Evolutionary conservation across 257 asterid genomes (phyloP).

Genomic region (Salvia splendens): DNA sequence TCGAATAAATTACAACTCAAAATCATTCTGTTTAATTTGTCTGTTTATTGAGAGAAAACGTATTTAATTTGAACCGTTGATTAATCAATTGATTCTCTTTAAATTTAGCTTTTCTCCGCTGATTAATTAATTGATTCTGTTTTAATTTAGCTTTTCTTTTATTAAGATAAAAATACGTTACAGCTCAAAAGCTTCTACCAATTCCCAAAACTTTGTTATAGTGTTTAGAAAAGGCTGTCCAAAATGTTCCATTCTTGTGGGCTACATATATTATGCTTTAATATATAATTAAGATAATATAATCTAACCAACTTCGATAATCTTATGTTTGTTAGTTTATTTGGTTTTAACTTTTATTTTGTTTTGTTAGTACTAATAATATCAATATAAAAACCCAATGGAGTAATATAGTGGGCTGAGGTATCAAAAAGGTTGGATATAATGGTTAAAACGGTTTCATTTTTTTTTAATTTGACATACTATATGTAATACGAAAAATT

Average conservation of each 20-base stretch:
- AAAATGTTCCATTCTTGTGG: constrained; percentile 7
- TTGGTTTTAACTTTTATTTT: too few relatives aligned
- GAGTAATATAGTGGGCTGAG: too few relatives aligned
- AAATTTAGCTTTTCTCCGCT: not conserved
- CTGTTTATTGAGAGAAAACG: not conserved
- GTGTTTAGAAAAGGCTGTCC: constrained; percentile 2
- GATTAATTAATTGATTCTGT: not conserved
- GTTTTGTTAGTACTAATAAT: too few relatives aligned
- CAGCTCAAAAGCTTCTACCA: constrained; percentile 2
- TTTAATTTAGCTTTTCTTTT: not conserved
- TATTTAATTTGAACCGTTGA: not conserved
- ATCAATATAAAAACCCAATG: too few relatives aligned
- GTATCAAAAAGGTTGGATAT: too few relatives aligned
- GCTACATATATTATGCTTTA: not conserved
- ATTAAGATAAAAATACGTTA: constrained; percentile 2
- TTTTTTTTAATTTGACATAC: too few relatives aligned
- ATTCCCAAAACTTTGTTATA: constrained; percentile 6
- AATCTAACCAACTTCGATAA: too few relatives aligned
- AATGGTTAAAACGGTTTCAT: too few relatives aligned
- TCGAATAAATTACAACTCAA: not conserved
- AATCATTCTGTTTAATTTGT: not conserved
- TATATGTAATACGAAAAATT: too few relatives aligned
- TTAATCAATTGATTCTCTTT: constrained; percentile 12
- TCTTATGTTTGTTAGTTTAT: too few relatives aligned
- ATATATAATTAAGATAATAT: not conserved